phyloP scores from a whole-genome alignment of 352 stramenopile genomes.

The Blastocystis sp. region DNA sequence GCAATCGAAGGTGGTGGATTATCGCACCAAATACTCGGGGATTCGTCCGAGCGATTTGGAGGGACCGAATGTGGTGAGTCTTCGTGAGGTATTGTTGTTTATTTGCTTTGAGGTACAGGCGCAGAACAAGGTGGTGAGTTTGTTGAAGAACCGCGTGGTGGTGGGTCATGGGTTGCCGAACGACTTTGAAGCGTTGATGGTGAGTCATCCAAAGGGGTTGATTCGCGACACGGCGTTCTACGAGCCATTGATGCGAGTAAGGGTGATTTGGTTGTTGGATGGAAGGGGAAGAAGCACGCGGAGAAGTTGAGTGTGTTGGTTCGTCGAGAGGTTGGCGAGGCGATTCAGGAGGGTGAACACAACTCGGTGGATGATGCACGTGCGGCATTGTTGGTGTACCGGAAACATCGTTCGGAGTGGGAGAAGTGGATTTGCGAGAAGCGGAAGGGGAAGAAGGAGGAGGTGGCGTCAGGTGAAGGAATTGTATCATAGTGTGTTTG shows the following conservation, averaged over 20 bases:
- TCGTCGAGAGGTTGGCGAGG: constrained; percentile 63
- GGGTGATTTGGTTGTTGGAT: constrained; percentile 40
- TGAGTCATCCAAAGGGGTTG: constrained; percentile 68
- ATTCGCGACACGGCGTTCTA: constrained; percentile 72
- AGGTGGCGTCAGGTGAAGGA: too few relatives aligned
- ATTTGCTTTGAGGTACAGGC: not conserved
- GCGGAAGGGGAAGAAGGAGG: not conserved
- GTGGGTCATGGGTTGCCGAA: constrained; percentile 72
- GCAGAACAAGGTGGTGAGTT: constrained; percentile 62
- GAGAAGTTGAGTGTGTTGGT: constrained; percentile 68
- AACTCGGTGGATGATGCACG: constrained; percentile 60
- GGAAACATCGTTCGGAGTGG: constrained; percentile 58
- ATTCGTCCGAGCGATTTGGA: constrained; percentile 66
- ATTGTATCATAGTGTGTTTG: too few relatives aligned
- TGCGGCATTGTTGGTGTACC: constrained; percentile 58
- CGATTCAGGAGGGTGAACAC: constrained; percentile 69
- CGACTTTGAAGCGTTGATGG: constrained; percentile 67
- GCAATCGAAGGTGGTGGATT: constrained; percentile 69
- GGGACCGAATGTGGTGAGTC: not conserved
- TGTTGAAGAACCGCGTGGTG: constrained; percentile 69
- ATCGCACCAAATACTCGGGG: constrained; percentile 69
- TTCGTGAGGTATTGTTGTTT: constrained; percentile 49
- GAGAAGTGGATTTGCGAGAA: not conserved
- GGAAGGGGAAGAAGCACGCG: constrained; percentile 65
- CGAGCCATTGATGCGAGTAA: constrained; percentile 62